Base-by-base conservation (phyloP, 2,329 filamentous ascomycete species). In the Mycosphaerelloides madeirae region DNA sequence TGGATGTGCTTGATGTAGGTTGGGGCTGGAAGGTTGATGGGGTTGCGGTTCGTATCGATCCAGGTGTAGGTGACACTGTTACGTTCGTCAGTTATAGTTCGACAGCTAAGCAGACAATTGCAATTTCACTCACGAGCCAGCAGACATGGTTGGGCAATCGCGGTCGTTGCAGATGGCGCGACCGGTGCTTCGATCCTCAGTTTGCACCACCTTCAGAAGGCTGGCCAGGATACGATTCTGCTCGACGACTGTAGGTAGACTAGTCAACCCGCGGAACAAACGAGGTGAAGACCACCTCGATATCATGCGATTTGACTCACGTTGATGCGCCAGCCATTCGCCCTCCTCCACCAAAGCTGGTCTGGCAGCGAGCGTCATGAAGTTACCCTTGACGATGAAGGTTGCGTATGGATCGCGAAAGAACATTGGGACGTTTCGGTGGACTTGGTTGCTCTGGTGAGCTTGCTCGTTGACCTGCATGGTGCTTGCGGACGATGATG, bases 1-100 rank as follows among this genome's bases (percentile, higher is more conserved):
- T 96, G 90, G 66, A 97, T 94, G 19, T 95, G 81, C 55, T 87
- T 88, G 71, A 96, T 93, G 71, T 97, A 97, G 67, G 94, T 89
- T 50, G 83, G 83, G 6, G 91, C 91, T 3, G 91, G 89, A 32
- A 97, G 85, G 68, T 95, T 91, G 53, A 95, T 89, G 9, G 91
- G 89, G 63, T 88, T 84, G 57, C 85, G 82, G 59, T 87, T 83
- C 54, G 84, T 83, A 68, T 96, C 94, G 43, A 97, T 79, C 91
- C 91, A 97, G 38, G 90, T 96, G 67, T 95, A 97, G 19, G 88
- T 95, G 68, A 95, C 85, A 60, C 93, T 94, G 15, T 12, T 5
- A 32, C 6, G n/a, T 6, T 16, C 7, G 14, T 38, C 15, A 38
- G 36, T 25, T 14, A 8, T 7, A 7, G 11, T 32, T 5, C 13